These are phyloP conservation scores for Bocquillonia castaneifolia DNA, from an alignment of 441 rosid genomes.

Conservation along the genomic window DNA sequence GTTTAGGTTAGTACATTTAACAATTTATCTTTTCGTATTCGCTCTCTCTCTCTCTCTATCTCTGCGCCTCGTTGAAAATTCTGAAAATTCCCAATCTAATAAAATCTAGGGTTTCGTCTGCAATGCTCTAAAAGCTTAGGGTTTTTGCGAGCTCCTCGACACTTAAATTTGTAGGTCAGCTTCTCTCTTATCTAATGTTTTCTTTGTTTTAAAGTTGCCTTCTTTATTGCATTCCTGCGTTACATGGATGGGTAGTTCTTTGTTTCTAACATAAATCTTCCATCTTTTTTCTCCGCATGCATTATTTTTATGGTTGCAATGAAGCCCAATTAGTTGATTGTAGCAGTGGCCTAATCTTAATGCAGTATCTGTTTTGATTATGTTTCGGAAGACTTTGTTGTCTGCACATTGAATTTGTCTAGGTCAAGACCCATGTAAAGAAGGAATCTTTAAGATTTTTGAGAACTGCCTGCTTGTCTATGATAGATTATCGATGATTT, in stretches of 20 bases:
- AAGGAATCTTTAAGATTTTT: not conserved
- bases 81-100: not conserved
- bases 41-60: not conserved
- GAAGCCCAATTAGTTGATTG: too few relatives aligned
- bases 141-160: not conserved
- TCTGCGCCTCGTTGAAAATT: slow-evolving; percentile 2
- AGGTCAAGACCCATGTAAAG: not conserved
- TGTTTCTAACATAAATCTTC: not conserved
- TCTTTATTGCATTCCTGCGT: not conserved
- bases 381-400: not conserved
- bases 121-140: not conserved
- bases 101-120: slow-evolving; percentile 19
- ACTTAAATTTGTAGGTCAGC: slow-evolving; percentile 11
- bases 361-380: not conserved
- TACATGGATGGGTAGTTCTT: not conserved
- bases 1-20: not conserved
- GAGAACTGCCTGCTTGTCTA: not conserved
- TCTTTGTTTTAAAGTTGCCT: not conserved
- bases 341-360: too few relatives aligned
- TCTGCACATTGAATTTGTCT: not conserved
- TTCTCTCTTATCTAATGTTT: not conserved
- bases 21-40: slow-evolving; percentile 1
- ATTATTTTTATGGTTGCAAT: not conserved
- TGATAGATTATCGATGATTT: too few relatives aligned
- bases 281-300: not conserved